Evolutionary conservation across 306 rosid genomes (phyloP), one percentile per base, ranked within the genome.

Genomic region (Pachyrhizus erosus): DNA sequence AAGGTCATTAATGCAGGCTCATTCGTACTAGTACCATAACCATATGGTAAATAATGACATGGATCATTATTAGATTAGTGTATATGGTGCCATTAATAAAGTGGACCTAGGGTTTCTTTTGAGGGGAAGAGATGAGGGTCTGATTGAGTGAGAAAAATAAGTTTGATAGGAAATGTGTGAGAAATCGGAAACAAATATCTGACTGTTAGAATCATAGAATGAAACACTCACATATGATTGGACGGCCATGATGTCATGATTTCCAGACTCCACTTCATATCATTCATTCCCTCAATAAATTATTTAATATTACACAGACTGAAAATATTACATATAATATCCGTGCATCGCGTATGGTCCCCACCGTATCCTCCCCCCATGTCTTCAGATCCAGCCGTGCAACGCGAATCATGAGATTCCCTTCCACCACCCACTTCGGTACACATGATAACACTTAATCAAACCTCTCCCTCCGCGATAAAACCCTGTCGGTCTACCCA

Each of bases 191-290:
- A 21, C 48, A 75, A 79, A 73, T 75, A 65, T 54, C 81, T 71
- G 84, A 79, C 72, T 82, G 75, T 48, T 70, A 54, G 70, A 68
- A 79, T 52, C 83, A 43, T 51, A 24, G 85, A 87, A 81, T 58
- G 85, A 84, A 87, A 85, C 89, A 78, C 87, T 86, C 87, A 57
- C 83, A 77, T 69, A 87, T 91, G 95, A 92, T 89, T 92, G 91
- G 91, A 92, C 95, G 97, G 92, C 87, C 91, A 65, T 89, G 95
- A 92, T 92, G 92, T 91, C 96, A 91, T 88, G 62, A 88, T 93
- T 80, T 81, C 89, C 64, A 68, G 49, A 82, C 75, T 87, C 84
- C 85, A 75, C 87, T 80, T 87, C 90, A 68, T 71, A 89, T 89
- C 85, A 86, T 82, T 87, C 82, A 83, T 70, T 83, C 66, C 84